A percentile compares a stretch with the other conserved stretches of the same genome.
These are phyloP conservation scores for Saturnispora sanitii DNA, from an alignment of 805 yeast genomes.

Conservation along the genomic window DNA sequence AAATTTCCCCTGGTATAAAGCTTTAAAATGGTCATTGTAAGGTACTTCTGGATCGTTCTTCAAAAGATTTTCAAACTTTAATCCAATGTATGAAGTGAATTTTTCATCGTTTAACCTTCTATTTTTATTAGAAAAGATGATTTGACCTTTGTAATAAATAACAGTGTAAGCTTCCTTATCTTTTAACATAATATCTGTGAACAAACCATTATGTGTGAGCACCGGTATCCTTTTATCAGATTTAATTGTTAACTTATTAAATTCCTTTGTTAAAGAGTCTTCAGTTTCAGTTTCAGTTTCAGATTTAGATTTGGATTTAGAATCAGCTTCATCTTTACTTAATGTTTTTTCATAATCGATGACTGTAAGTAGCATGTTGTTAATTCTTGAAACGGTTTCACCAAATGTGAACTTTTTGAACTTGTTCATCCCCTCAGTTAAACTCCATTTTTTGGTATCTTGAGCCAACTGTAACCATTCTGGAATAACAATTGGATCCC, in stretches of 20 bases:
- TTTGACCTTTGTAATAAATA: slow-evolving; percentile 8
- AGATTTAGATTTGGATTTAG: neutral
- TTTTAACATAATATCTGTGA: slow-evolving; percentile 7
- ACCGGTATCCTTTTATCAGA: slow-evolving; percentile 1
- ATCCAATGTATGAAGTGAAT: slow-evolving; percentile 12
- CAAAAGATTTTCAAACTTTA: slow-evolving; percentile 11
- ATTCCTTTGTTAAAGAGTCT: neutral
- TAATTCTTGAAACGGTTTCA: slow-evolving; percentile 3
- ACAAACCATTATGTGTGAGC: slow-evolving; percentile 12
- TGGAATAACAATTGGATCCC: neutral
- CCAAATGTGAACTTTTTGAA: slow-evolving; percentile 1
- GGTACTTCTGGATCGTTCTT: slow-evolving; percentile 5
- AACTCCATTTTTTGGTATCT: neutral
- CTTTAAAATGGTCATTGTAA: slow-evolving; percentile 11
- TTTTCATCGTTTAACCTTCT: slow-evolving; percentile 8
- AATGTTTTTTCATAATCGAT: slow-evolving; percentile 4
- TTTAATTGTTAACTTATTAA: neutral
- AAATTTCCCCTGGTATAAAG: slow-evolving; percentile 6
- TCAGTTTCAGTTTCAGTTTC: no score
- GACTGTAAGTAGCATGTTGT: slow-evolving; percentile 5
- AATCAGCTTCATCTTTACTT: neutral
- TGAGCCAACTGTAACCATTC: slow-evolving; percentile 2
- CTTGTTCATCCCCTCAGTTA: neutral
- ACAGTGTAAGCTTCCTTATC: slow-evolving; percentile 8
- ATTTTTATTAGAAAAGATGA: slow-evolving; percentile 10